These are phyloP conservation scores for Neopestalotiopsis sp. DNA, from an alignment of 2,329 filamentous ascomycete species.

Conservation along the genomic window DNA sequence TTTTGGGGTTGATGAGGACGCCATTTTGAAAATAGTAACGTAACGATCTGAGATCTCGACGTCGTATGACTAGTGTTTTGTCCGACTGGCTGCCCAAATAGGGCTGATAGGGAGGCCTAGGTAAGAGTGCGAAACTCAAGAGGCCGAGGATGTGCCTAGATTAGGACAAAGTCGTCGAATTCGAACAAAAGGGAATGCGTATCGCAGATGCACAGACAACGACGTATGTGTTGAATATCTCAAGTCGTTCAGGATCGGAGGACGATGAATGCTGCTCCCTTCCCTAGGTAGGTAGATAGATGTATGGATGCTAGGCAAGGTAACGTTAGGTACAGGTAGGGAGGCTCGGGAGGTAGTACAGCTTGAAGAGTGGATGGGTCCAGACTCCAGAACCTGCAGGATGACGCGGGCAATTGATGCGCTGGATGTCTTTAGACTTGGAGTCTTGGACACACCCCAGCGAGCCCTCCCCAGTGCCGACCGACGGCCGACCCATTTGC, in stretches of 20 bases:
- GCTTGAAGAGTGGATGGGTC: neutral
- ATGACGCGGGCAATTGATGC: neutral
- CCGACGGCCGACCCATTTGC: neutral
- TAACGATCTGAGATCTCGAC: slow-evolving; percentile 1
- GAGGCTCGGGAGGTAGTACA: neutral
- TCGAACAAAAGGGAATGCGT: too few relatives aligned
- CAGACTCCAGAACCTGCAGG: neutral
- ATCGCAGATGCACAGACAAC: too few relatives aligned
- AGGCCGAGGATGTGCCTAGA: too few relatives aligned
- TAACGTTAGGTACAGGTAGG: neutral
- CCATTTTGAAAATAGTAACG: slow-evolving; percentile 53
- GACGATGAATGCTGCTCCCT: neutral
- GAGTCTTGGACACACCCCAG: neutral
- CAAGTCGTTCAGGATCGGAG: too few relatives aligned
- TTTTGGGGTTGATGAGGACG: slow-evolving; percentile 70
- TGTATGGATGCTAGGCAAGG: neutral
- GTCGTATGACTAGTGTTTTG: neutral
- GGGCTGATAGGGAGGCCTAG: too few relatives aligned
- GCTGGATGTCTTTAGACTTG: neutral
- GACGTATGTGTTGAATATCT: too few relatives aligned
- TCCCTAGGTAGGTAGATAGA: neutral
- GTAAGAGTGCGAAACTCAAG: too few relatives aligned
- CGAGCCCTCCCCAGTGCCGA: too few relatives aligned
- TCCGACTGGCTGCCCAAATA: neutral
- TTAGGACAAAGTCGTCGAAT: too few relatives aligned